A percentile compares a stretch with the other conserved stretches of the same genome.
Evolutionary conservation across 176 grass and related monocot species (phyloP).

Genomic region (Carex myosuroides): DNA sequence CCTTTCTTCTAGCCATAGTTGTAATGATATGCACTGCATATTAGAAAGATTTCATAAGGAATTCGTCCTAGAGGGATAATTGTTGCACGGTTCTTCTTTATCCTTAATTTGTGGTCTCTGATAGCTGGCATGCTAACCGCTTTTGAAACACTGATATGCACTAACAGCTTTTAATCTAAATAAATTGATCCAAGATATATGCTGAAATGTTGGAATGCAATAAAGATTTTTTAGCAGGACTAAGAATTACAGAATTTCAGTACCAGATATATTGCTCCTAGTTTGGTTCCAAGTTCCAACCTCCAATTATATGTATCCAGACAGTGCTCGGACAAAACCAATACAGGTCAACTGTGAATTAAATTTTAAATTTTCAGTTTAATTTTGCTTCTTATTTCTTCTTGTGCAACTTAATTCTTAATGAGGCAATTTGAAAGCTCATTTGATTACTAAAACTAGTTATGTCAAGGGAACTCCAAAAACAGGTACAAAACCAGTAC

Average conservation of each 20-base stretch:
- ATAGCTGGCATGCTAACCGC: background rate
- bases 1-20: constrained; percentile 83
- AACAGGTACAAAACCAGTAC: background rate
- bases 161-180: background rate
- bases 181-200: background rate
- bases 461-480: background rate
- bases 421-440: background rate
- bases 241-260: background rate
- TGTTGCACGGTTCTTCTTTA: background rate
- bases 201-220: background rate
- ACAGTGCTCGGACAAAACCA: background rate
- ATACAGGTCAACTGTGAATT: background rate
- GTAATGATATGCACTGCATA: constrained; percentile 58
- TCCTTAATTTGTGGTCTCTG: background rate
- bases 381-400: background rate
- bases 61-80: background rate
- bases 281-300: background rate
- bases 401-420: background rate
- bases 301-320: background rate
- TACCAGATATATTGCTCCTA: background rate
- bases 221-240: background rate
- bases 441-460: background rate
- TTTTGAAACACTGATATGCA: background rate
- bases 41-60: constrained; percentile 10
- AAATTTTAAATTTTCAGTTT: background rate